phyloP scores from a whole-genome alignment of 108 stramenopile species.

The Poteriospumella lacustris region DNA sequence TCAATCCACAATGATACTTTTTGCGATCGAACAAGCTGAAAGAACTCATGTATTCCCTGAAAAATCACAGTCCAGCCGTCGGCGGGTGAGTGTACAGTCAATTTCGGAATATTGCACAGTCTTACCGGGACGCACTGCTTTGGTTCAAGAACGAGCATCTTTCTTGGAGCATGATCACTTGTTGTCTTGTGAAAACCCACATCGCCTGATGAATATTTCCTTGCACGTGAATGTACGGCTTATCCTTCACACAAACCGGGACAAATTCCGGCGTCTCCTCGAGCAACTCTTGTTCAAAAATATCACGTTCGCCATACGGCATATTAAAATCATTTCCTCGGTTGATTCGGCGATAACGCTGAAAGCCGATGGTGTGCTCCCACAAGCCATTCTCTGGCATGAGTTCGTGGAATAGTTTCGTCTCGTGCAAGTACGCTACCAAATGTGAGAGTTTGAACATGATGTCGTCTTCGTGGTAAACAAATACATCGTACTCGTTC shows the following conservation, averaged over 20 bases:
- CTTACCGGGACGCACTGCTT: slow-evolving; percentile 8
- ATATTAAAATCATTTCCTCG: not conserved
- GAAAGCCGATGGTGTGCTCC: not conserved
- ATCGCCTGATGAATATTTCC: slow-evolving; percentile 22
- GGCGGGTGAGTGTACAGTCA: not conserved
- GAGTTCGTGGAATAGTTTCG: not conserved
- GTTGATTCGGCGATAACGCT: not conserved
- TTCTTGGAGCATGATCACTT: not conserved
- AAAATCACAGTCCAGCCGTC: not conserved
- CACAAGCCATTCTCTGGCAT: not conserved
- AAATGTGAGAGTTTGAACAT: not conserved
- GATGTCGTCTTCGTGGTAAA: slow-evolving; percentile 18
- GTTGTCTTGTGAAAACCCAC: not conserved
- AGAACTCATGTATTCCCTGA: slow-evolving; percentile 18
- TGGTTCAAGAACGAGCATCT: not conserved
- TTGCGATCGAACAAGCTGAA: not conserved
- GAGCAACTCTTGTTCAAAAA: slow-evolving; percentile 12
- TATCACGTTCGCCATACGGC: not conserved
- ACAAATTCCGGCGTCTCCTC: not conserved
- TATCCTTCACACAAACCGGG: not conserved
- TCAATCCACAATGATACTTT: slow-evolving; percentile 12
- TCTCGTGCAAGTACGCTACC: not conserved
- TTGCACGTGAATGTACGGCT: not conserved
- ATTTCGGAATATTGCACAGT: not conserved
- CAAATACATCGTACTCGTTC: slow-evolving; percentile 4